Percentiles rank a stretch among this genome's conserved stretches.
phyloP scores from a whole-genome alignment of 768 basidiomycete genomes.

The Hirschioporus abietinus region DNA sequence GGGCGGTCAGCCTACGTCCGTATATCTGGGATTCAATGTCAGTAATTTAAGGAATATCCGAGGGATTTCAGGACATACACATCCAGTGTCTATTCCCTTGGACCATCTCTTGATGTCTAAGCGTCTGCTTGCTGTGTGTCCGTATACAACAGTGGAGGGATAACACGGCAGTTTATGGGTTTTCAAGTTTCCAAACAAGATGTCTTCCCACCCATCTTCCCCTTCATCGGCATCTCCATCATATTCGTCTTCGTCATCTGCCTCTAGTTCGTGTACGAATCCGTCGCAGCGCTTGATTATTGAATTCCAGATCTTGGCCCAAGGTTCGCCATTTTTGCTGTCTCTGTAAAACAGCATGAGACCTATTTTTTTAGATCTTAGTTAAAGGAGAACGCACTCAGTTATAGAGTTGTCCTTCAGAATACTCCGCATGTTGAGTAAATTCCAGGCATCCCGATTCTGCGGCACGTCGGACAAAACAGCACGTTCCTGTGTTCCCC shows the following conservation, averaged over 20 bases:
- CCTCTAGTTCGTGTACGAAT: not conserved
- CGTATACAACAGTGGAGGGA: conserved; percentile 79
- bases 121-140: conserved; percentile 75
- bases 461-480: conserved; percentile 67
- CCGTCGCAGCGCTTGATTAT: conserved; percentile 49
- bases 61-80: conserved; percentile 44
- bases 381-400: conserved; percentile 18
- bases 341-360: conserved; percentile 14
- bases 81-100: conserved; percentile 83
- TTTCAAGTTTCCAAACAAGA: conserved; percentile 17
- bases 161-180: conserved; percentile 48
- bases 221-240: conserved; percentile 13
- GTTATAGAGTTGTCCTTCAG: conserved; percentile 37
- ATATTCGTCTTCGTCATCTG: conserved; percentile 2
- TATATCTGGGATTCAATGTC: conserved; percentile 38
- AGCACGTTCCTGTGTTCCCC: conserved; percentile 59
- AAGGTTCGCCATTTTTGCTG: conserved; percentile 53
- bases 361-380: not conserved
- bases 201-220: conserved; percentile 14
- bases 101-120: conserved; percentile 81
- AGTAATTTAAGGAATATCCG: conserved; percentile 9
- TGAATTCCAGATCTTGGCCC: conserved; percentile 71
- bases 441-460: conserved; percentile 71
- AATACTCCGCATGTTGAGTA: conserved; percentile 68
- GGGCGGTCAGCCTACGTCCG: conserved; percentile 54